Percentiles rank a stretch among this genome's conserved stretches.
phyloP scores from a whole-genome alignment of 169 alveolate genomes.

The Eimeria praecox region DNA sequence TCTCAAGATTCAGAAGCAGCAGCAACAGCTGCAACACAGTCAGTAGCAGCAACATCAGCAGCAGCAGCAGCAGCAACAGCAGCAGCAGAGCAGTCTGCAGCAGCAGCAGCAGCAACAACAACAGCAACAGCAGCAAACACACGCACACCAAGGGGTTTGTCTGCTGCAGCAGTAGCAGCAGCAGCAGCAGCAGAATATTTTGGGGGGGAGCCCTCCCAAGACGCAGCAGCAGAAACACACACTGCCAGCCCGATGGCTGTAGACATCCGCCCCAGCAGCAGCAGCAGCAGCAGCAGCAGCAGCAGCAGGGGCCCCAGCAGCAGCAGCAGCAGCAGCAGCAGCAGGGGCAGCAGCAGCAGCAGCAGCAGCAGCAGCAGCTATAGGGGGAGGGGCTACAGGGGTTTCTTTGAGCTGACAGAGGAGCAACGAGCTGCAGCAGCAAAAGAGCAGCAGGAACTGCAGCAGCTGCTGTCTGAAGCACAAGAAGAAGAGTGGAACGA shows the following conservation, averaged over 20 bases:
- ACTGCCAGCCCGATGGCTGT: background rate
- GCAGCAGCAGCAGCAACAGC: conserved; percentile 26
- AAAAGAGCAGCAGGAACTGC: conserved; percentile 38
- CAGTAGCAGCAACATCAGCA: background rate
- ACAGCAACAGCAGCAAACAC: conserved; percentile 6
- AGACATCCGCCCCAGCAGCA: conserved; percentile 16
- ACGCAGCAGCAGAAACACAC: background rate
- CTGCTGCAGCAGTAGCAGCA: conserved; percentile 47
- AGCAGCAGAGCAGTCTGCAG: conserved; percentile 45
- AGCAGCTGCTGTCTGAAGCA: conserved; percentile 43
- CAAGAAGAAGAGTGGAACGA: conserved; percentile 52
- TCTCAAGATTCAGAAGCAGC: background rate
- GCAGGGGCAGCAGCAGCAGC: conserved; percentile 31
- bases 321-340: conserved; percentile 62
- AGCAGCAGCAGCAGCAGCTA: background rate
- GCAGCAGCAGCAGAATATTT: conserved; percentile 49
- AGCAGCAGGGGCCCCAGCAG: background rate
- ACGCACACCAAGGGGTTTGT: too few species aligned
- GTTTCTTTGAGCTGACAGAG: background rate
- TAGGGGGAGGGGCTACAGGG: background rate
- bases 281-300: conserved; percentile 44
- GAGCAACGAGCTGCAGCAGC: conserved; percentile 66
- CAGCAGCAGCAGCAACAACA: conserved; percentile 18
- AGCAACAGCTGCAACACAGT: background rate
- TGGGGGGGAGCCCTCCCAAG: background rate